Evolutionary conservation across 768 basidiomycete species (phyloP).

Genomic region (Mycena floridula): DNA sequence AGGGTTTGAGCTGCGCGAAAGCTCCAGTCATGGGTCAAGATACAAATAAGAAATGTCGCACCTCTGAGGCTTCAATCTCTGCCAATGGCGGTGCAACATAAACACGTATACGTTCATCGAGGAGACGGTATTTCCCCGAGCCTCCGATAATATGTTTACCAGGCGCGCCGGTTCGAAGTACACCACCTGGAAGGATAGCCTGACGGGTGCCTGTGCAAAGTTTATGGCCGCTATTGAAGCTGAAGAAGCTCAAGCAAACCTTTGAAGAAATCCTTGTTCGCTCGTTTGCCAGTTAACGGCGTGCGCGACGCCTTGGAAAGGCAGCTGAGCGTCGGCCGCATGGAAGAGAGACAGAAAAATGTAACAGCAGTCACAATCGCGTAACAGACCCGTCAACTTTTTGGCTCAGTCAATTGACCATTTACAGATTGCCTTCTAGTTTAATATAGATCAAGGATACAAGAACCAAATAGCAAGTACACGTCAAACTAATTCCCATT

Average conservation of each 20-base stretch:
- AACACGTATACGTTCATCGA: constrained; percentile 79
- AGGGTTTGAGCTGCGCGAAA: constrained; percentile 55
- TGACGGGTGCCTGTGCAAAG: constrained; percentile 67
- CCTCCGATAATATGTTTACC: constrained; percentile 78
- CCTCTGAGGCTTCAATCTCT: constrained; percentile 51
- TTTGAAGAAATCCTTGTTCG: constrained; percentile 97
- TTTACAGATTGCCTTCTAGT: too few species aligned
- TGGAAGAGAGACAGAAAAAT: too few species aligned
- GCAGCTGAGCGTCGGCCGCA: constrained; percentile 65
- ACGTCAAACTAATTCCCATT: too few species aligned
- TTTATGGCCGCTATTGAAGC: background rate
- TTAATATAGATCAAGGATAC: too few species aligned
- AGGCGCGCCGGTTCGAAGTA: constrained; percentile 83
- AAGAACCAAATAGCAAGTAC: too few species aligned
- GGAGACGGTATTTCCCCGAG: constrained; percentile 72
- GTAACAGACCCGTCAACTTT: too few species aligned
- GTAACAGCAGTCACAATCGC: too few species aligned
- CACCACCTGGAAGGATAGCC: constrained; percentile 75
- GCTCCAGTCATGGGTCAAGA: constrained; percentile 2
- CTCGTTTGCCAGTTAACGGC: constrained; percentile 79
- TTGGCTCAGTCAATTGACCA: too few species aligned
- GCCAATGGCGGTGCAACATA: constrained; percentile 76
- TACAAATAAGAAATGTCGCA: constrained; percentile 25
- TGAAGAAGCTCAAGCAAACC: too few species aligned
- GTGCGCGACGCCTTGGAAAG: constrained; percentile 81